Base-by-base conservation (phyloP, 2,329 filamentous ascomycete species). In the Sarocladium strictum region DNA sequence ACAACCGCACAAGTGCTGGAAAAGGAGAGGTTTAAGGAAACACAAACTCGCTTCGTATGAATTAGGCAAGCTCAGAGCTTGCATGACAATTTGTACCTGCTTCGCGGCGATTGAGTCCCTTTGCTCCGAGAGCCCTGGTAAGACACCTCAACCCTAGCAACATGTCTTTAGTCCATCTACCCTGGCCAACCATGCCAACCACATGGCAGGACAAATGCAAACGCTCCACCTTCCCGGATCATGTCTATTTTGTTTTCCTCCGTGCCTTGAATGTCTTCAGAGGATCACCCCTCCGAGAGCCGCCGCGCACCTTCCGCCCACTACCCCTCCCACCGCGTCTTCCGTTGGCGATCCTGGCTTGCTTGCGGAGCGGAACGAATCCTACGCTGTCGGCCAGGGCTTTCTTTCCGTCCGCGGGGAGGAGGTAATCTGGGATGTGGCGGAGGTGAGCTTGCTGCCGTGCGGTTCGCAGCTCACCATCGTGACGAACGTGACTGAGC, bases 341-440 rank as follows among this genome's bases (percentile, higher is more conserved):
- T 76, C 77, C 50, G 3, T 27, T n/a, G 15, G 33, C 35, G 32
- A 53, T 53, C 32, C 33, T 38, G 6, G 32, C 19, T 33, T 67
- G 61, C 67, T 82, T 84, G 60, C 75, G 74, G 60, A 86, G 76
- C 0, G 87, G 83, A 32, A 96, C 90, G 63, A 90, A 94, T 2
- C 90, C 90, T 54, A 91, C 77, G 56, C 89, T 79, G 24, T 81
- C 79, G 75, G 54, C 84, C 53, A 90, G 72, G 0, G 80, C 85
- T 64, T 87, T 86, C 68, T 83, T 87, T 40, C 86, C 86, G 65
- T 82, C 91, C 65, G 70, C 79, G 74, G 94, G 94, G 62, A 99
- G 76, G 53, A 99, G 73, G 67, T 99, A 99, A 47, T 97, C 92
- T 0, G 94, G 94, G 1, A 99, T 89, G 68, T 97, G 90, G 72